These are phyloP conservation scores for Colletotrichum phormii DNA, from an alignment of 2,329 filamentous ascomycete genomes.

Conservation along the genomic window DNA sequence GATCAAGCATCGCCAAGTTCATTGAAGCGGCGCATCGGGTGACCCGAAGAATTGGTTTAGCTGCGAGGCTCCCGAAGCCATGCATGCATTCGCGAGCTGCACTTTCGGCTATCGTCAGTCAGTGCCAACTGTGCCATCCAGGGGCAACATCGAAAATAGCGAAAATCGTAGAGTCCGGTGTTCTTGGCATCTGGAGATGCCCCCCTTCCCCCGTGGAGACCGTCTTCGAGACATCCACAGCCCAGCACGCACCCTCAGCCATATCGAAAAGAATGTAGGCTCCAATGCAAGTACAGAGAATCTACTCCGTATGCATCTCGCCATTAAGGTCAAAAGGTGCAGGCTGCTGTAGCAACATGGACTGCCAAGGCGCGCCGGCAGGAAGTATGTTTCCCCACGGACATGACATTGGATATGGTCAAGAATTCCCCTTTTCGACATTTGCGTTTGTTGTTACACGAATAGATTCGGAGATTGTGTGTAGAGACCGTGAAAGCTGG, in stretches of 20 bases:
- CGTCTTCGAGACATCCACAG: not conserved
- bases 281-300: not conserved
- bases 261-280: not conserved
- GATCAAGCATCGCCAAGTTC: not conserved
- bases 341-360: constrained; percentile 5
- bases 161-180: not conserved
- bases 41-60: not conserved
- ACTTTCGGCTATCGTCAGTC: too few relatives aligned
- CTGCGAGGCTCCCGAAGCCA: not conserved
- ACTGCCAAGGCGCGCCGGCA: constrained; percentile 17
- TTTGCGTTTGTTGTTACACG: not conserved
- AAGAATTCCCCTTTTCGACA: not conserved
- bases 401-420: not conserved
- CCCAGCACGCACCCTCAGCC: not conserved
- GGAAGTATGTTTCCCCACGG: constrained; percentile 22
- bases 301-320: too few relatives aligned
- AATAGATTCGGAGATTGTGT: not conserved
- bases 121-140: not conserved
- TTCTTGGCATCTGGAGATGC: not conserved
- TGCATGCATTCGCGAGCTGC: not conserved
- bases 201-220: not conserved
- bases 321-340: not conserved
- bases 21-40: not conserved
- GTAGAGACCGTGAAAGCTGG: too few relatives aligned
- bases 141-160: not conserved